Evolutionary conservation across 2,329 filamentous ascomycete genomes (phyloP).

Genomic region (Aspergillus amoenus): DNA sequence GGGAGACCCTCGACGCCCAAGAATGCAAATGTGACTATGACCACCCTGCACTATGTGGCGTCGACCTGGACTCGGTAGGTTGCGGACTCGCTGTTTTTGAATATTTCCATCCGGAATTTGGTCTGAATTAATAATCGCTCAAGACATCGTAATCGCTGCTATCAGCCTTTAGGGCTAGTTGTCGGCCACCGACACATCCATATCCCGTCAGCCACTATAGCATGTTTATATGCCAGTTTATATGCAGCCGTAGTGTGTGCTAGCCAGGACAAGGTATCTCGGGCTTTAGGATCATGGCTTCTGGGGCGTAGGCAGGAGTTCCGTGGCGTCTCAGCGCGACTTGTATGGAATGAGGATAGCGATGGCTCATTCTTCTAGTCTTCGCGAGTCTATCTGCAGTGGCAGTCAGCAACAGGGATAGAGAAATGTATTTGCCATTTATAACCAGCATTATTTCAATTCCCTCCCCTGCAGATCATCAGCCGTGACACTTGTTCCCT

Average conservation of each 20-base stretch:
- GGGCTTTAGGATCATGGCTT: neutral
- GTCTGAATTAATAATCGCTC: neutral
- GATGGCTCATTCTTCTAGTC: neutral
- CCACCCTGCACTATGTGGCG: neutral
- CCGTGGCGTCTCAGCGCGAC: no score
- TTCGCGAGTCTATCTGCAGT: neutral
- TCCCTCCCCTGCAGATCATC: neutral
- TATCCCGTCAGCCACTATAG: no score
- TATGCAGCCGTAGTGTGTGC: neutral
- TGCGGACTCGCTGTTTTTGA: neutral
- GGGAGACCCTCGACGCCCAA: neutral
- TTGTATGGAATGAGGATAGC: neutral
- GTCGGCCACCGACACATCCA: neutral
- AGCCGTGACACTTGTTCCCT: neutral
- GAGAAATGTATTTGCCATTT: neutral
- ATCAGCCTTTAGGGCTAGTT: neutral
- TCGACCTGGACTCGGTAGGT: neutral
- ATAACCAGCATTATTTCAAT: neutral
- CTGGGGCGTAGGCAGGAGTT: no score
- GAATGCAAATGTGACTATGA: neutral
- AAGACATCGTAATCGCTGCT: neutral
- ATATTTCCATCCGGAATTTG: neutral
- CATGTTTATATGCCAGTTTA: neutral
- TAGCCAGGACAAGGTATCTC: neutral
- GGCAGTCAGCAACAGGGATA: neutral